Conservation (phyloP, 345 rosid genomes). For the Dimocarpus longan region DNA sequence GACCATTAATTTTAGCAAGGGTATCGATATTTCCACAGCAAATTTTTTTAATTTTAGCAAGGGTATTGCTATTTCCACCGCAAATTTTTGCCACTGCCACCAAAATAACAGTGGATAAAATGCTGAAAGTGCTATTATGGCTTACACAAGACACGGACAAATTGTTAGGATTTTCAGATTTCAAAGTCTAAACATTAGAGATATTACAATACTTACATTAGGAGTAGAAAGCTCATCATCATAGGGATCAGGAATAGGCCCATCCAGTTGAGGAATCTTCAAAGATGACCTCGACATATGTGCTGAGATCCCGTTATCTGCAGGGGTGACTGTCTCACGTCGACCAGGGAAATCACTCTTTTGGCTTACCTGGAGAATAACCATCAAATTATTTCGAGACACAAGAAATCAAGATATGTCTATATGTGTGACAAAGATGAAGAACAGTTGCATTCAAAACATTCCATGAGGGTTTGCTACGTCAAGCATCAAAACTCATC, state of each 20-base stretch:
- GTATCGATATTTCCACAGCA: neutral
- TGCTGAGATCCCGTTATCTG: conserved; percentile 27
- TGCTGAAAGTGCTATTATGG: neutral
- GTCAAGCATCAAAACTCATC: neutral
- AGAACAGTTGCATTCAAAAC: neutral
- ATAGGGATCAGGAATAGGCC: conserved; percentile 92
- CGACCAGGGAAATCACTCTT: conserved; percentile 28
- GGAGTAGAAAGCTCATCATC: conserved; percentile 93
- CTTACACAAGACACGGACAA: neutral
- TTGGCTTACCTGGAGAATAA: conserved; percentile 39
- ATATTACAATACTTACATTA: conserved; percentile 57
- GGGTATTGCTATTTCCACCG: neutral
- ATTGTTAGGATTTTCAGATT: neutral
- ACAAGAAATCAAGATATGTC: neutral
- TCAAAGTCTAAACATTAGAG: neutral
- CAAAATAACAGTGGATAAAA: neutral
- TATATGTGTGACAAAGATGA: neutral
- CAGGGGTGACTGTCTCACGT: conserved; percentile 9
- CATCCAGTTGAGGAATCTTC: conserved; percentile 90
- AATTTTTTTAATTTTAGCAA: neutral
- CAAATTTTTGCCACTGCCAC: neutral
- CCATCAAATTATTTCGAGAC: conserved; percentile 9
- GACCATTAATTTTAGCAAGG: neutral
- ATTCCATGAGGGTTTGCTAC: neutral
- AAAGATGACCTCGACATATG: conserved; percentile 28